Conservation (phyloP, 2,329 filamentous ascomycete species). For the Chaetomium sp. region DNA sequence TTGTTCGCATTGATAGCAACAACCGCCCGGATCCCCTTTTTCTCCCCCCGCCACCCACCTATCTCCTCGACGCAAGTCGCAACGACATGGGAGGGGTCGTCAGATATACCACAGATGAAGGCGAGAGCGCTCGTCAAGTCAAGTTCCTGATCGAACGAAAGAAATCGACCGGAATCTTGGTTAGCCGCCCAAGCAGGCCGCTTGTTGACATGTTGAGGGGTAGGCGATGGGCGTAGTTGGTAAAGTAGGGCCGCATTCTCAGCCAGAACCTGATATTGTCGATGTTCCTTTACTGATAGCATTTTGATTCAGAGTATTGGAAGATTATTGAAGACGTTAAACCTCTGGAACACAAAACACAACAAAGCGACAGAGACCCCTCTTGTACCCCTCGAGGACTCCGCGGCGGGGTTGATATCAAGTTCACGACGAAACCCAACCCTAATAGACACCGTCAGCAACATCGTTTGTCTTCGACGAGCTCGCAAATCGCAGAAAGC, state of each 20-base stretch:
- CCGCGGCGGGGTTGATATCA: background rate
- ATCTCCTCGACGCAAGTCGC: constrained; percentile 17
- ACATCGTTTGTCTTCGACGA: background rate
- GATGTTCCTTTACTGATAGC: background rate
- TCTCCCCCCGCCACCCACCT: background rate
- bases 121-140: constrained; percentile 11
- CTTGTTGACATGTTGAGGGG: constrained; percentile 1
- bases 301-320: background rate
- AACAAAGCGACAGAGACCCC: too few species aligned
- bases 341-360: background rate
- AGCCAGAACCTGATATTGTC: background rate
- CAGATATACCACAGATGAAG: constrained; percentile 16
- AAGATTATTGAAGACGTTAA: background rate
- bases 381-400: background rate
- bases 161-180: background rate
- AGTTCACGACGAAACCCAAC: background rate
- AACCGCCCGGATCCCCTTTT: background rate
- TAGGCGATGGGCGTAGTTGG: constrained; percentile 2
- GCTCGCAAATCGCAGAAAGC: background rate
- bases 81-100: constrained; percentile 14
- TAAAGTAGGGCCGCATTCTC: constrained; percentile 17
- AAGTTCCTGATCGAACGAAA: constrained; percentile 12
- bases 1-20: too few species aligned
- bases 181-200: background rate
- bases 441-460: background rate